Percentiles rank a stretch among this genome's conserved stretches.
These are phyloP conservation scores for Sodiomyces alkalinus DNA, from an alignment of 2,329 filamentous ascomycete genomes.

Conservation along the genomic window DNA sequence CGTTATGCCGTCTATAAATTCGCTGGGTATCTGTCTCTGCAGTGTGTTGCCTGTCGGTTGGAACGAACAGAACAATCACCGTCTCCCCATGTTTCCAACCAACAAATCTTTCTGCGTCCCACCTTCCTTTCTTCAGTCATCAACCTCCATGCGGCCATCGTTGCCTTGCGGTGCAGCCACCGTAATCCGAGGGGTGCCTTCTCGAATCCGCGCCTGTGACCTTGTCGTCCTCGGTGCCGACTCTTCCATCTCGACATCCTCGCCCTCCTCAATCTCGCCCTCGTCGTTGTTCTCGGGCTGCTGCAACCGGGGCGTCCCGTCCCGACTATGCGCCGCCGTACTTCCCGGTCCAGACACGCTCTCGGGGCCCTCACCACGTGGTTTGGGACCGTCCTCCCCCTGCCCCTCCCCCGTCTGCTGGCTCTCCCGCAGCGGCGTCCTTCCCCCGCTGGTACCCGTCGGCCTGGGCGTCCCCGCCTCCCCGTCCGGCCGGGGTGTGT, in stretches of 20 bases:
- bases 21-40: too few species aligned
- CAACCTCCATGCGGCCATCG: constrained; percentile 50
- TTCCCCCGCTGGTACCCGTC: constrained; percentile 13
- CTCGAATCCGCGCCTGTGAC: too few species aligned
- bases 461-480: constrained; percentile 15
- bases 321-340: constrained; percentile 21
- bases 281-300: constrained; percentile 12
- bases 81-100: too few species aligned
- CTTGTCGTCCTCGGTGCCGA: constrained; percentile 15
- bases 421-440: constrained; percentile 16
- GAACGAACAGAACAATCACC: too few species aligned
- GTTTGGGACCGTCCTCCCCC: constrained; percentile 9
- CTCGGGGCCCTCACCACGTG: constrained; percentile 3
- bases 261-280: constrained; percentile 25
- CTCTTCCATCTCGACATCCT: constrained; percentile 47
- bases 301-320: constrained; percentile 18
- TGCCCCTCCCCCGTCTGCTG: constrained; percentile 17
- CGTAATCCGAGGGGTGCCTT: constrained; percentile 29
- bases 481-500: constrained; percentile 30
- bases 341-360: constrained; percentile 20
- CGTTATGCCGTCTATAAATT: too few species aligned
- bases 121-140: too few species aligned
- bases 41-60: too few species aligned
- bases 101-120: too few species aligned
- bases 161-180: constrained; percentile 31